A percentile compares a stretch with the other conserved stretches of the same genome.
These are phyloP conservation scores for Paramecium sonneborni DNA, from an alignment of 73 alveolate genomes.

Conservation along the genomic window DNA sequence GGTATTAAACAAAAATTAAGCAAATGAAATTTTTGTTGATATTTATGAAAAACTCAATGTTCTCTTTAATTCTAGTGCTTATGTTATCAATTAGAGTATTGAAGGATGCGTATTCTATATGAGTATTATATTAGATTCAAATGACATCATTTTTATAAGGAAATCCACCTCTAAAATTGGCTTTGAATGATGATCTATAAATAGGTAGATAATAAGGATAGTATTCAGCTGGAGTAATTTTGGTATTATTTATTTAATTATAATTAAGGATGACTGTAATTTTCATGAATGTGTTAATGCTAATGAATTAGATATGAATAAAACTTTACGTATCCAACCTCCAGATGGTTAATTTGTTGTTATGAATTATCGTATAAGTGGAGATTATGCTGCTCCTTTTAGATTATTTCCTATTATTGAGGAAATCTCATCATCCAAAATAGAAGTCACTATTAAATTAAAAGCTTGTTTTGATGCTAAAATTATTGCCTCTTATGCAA, in stretches of 20 bases:
- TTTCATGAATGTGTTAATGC: constrained; percentile 97
- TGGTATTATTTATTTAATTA: constrained; percentile 8
- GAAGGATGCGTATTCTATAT: constrained; percentile 96
- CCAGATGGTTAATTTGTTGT: constrained; percentile 99
- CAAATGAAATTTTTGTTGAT: constrained; percentile 98
- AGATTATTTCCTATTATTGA: constrained; percentile 86
- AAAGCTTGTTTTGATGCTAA: constrained; percentile 84
- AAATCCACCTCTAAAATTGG: constrained; percentile 83
- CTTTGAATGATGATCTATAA: constrained; percentile 36
- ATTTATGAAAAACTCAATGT: constrained; percentile 95
- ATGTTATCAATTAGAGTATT: constrained; percentile 93
- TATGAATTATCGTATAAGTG: constrained; percentile 97
- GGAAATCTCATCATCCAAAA: constrained; percentile 78
- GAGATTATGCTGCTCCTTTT: constrained; percentile 97
- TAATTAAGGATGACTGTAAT: constrained; percentile 89
- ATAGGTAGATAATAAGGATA: constrained; percentile 70
- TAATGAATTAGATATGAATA: constrained; percentile 91
- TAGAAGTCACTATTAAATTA: constrained; percentile 90
- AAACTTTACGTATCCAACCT: constrained; percentile 92
- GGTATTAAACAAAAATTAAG: constrained; percentile 73
- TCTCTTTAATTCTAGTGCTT: constrained; percentile 96
- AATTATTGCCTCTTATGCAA: constrained; percentile 77
- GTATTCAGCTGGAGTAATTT: constrained; percentile 81
- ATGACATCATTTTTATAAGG: constrained; percentile 85
- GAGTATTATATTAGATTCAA: constrained; percentile 69